Percentiles rank a stretch among this genome's conserved stretches.
Conservation (phyloP, 1,284 basidiomycete species). For the Athelia psychrophila region DNA sequence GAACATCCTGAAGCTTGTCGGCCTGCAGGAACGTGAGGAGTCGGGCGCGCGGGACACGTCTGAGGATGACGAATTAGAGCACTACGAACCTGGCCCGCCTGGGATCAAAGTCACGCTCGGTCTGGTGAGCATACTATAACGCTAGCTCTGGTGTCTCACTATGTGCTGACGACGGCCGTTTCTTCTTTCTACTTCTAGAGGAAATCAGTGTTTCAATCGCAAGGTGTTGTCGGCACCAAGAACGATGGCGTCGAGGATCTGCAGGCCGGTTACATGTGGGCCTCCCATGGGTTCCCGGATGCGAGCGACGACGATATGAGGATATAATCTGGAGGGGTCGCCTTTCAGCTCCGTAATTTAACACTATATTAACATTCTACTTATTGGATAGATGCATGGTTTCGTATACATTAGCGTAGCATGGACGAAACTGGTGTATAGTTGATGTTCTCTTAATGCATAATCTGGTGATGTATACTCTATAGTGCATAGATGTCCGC, state of each 20-base stretch:
- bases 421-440: too few relatives aligned
- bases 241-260: slow-evolving; percentile 46
- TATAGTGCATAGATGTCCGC: too few relatives aligned
- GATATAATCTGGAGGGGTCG: not conserved
- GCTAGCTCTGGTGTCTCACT: too few relatives aligned
- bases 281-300: slow-evolving; percentile 22
- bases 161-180: too few relatives aligned
- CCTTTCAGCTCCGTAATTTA: too few relatives aligned
- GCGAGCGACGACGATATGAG: slow-evolving; percentile 24
- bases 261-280: slow-evolving; percentile 41
- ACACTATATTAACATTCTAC: too few relatives aligned
- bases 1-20: not conserved
- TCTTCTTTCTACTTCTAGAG: too few relatives aligned
- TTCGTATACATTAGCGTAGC: too few relatives aligned
- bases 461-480: too few relatives aligned
- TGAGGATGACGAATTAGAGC: not conserved
- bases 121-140: slow-evolving; percentile 37
- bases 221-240: slow-evolving; percentile 38
- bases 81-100: slow-evolving; percentile 52
- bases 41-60: not conserved
- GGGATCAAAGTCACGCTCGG: slow-evolving; percentile 74
- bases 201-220: slow-evolving; percentile 37
- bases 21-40: not conserved
- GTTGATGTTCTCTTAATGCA: too few relatives aligned
- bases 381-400: too few relatives aligned